Conservation (phyloP, 2,329 filamentous ascomycete species). For the Aspergillus chevalieri region DNA sequence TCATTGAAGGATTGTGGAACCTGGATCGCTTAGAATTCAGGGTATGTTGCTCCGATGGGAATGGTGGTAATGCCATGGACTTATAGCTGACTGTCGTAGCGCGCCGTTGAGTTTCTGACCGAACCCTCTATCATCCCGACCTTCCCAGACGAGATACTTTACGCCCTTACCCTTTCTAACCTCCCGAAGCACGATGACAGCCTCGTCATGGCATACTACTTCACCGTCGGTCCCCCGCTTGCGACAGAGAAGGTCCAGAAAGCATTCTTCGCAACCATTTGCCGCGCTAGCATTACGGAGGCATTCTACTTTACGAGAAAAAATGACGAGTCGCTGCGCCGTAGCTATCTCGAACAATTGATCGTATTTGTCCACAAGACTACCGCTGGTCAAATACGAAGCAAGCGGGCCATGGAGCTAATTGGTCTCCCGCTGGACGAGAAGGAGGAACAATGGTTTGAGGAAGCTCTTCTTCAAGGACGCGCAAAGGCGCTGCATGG, state of each 20-base stretch:
- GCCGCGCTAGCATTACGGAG: conserved; percentile 61
- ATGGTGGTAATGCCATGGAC: background rate
- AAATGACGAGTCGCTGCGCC: conserved; percentile 56
- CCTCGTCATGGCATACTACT: conserved; percentile 70
- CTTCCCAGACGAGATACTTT: conserved; percentile 76
- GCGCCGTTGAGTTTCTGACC: conserved; percentile 67
- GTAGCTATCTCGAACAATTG: conserved; percentile 61
- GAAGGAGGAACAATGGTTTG: conserved; percentile 68
- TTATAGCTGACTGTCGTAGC: conserved; percentile 29
- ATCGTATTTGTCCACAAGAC: conserved; percentile 52
- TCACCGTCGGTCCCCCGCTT: conserved; percentile 68
- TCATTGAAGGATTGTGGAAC: conserved; percentile 77
- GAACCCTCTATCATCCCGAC: conserved; percentile 74
- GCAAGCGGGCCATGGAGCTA: conserved; percentile 60
- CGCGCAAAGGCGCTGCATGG: conserved; percentile 59
- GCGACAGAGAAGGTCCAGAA: conserved; percentile 56
- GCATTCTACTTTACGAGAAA: conserved; percentile 67
- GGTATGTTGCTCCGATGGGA: conserved; percentile 33
- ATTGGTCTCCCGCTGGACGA: conserved; percentile 65
- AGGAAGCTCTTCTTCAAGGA: conserved; percentile 59
- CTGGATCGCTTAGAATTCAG: conserved; percentile 67
- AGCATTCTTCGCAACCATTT: conserved; percentile 64
- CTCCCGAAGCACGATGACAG: conserved; percentile 55
- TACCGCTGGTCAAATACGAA: conserved; percentile 34
- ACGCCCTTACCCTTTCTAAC: conserved; percentile 56